Percentiles rank a stretch among this genome's conserved stretches.
These are phyloP conservation scores for Penicillium salamii DNA, from an alignment of 495 filamentous ascomycete species.

Conservation along the genomic window DNA sequence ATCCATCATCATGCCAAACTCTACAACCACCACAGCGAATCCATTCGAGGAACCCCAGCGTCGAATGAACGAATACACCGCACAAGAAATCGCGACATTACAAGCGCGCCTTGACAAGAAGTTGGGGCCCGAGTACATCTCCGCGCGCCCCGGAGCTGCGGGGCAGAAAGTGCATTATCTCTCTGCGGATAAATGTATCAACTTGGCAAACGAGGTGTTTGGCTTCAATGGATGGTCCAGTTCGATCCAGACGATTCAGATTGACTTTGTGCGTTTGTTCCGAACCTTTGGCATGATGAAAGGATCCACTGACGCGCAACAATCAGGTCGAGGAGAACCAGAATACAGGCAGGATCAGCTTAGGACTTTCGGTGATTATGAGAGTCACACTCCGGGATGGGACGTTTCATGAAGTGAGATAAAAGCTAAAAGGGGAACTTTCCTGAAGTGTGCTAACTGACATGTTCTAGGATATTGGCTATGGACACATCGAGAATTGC, in stretches of 20 bases:
- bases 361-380: constrained; percentile 85
- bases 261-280: constrained; percentile 71
- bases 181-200: constrained; percentile 88
- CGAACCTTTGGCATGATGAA: background rate
- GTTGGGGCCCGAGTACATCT: constrained; percentile 96
- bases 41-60: constrained; percentile 72
- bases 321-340: constrained; percentile 60
- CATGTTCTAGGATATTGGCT: constrained; percentile 72
- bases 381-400: constrained; percentile 87
- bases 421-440: background rate
- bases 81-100: constrained; percentile 84
- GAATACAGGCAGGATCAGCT: constrained; percentile 63
- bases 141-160: constrained; percentile 71
- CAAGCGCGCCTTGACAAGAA: constrained; percentile 85
- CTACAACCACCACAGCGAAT: constrained; percentile 48
- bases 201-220: constrained; percentile 95
- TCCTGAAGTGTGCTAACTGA: background rate
- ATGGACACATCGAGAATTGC: constrained; percentile 91
- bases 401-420: constrained; percentile 76
- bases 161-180: constrained; percentile 89
- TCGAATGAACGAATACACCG: constrained; percentile 75
- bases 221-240: constrained; percentile 99
- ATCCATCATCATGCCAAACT: constrained; percentile 39
- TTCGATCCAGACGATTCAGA: constrained; percentile 79
- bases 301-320: constrained; percentile 16